A percentile compares a stretch with the other conserved stretches of the same genome.
Evolutionary conservation across 306 rosid genomes (phyloP).

Genomic region (Ochetophila trinervis): DNA sequence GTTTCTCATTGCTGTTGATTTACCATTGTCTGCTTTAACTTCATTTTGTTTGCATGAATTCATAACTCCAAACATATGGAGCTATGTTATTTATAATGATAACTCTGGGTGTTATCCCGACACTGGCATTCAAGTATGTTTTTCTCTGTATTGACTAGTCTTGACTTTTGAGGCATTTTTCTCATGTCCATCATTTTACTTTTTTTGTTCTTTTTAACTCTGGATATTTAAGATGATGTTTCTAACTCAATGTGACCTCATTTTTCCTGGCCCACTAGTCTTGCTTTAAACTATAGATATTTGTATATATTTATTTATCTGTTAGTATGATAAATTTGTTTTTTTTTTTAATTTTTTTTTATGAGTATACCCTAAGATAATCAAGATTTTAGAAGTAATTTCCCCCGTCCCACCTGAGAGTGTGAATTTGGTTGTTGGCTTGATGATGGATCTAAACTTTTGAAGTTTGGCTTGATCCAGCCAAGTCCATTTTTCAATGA

Average conservation of each 20-base stretch:
- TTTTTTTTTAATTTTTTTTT: no score
- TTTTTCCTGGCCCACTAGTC: conserved; percentile 6
- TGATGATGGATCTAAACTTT: no score
- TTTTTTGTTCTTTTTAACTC: background rate
- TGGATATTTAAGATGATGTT: conserved; percentile 1
- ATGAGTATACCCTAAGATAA: no score
- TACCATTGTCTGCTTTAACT: conserved; percentile 7
- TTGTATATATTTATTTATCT: no score
- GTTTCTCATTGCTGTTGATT: background rate
- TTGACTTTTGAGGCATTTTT: conserved; percentile 15
- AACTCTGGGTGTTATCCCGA: conserved; percentile 74
- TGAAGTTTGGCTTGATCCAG: conserved; percentile 64
- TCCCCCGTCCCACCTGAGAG: no score
- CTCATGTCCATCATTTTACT: conserved; percentile 2
- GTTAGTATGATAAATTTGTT: no score
- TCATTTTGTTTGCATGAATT: conserved; percentile 20
- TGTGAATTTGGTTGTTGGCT: no score
- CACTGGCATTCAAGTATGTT: conserved; percentile 71
- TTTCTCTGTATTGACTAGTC: conserved; percentile 3
- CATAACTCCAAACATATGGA: conserved; percentile 56
- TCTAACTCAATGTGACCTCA: background rate
- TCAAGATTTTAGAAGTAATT: no score
- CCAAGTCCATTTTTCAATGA: conserved; percentile 94
- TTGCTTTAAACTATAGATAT: no score
- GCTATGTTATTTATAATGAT: conserved; percentile 59